Evolutionary conservation across 257 asterid genomes (phyloP).

Genomic region (Eustoma russellianum): DNA sequence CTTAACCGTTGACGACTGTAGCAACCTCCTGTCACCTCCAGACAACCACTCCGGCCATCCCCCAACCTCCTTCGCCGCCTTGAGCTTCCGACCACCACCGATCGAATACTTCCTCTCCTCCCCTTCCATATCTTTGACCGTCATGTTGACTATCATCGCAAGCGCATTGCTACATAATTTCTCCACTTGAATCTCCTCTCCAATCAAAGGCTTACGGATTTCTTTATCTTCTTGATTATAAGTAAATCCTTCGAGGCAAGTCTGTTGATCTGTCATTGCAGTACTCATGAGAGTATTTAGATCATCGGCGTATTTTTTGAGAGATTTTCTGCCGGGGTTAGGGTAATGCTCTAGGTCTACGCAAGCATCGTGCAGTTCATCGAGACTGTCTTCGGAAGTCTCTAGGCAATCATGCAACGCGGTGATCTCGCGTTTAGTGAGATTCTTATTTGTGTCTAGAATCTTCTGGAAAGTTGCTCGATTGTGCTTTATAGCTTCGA

Average conservation of each 20-base stretch:
- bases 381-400: constrained; percentile 49
- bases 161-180: constrained; percentile 70
- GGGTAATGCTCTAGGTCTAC: constrained; percentile 47
- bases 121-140: constrained; percentile 42
- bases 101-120: constrained; percentile 13
- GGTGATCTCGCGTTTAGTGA: constrained; percentile 42
- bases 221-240: constrained; percentile 38
- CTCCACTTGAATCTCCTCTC: constrained; percentile 48
- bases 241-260: constrained; percentile 89
- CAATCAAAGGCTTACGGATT: constrained; percentile 30
- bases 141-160: constrained; percentile 76
- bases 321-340: constrained; percentile 39
- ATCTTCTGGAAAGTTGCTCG: constrained; percentile 39
- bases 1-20: constrained; percentile 53
- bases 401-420: constrained; percentile 68
- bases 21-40: constrained; percentile 57
- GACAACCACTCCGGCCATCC: constrained; percentile 83
- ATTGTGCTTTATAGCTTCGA: constrained; percentile 41
- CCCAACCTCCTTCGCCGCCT: constrained; percentile 8
- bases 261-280: constrained; percentile 75
- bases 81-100: constrained; percentile 30
- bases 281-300: constrained; percentile 63
- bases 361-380: constrained; percentile 47
- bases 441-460: constrained; percentile 9
- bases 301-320: constrained; percentile 55